Percentiles rank a stretch among this genome's conserved stretches.
These are phyloP conservation scores for Zymoseptoria passerinii DNA, from an alignment of 2,329 filamentous ascomycete species.

Conservation along the genomic window DNA sequence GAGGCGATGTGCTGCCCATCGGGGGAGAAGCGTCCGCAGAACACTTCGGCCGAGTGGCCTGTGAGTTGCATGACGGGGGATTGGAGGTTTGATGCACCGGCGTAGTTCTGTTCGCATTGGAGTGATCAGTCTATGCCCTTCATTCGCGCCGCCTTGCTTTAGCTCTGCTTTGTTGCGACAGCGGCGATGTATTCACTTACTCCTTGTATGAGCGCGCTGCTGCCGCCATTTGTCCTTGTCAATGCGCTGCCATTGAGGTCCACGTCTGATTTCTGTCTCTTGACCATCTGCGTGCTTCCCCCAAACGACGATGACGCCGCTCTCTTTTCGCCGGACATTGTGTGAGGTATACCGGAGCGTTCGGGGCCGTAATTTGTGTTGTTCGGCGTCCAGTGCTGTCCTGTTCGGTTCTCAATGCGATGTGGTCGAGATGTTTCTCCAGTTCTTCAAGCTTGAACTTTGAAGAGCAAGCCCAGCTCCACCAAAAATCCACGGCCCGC, in stretches of 20 bases:
- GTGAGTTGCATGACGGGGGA: slow-evolving; percentile 91
- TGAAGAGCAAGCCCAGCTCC: not conserved
- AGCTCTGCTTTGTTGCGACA: slow-evolving; percentile 10
- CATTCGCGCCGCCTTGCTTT: slow-evolving; percentile 9
- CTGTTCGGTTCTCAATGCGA: not conserved
- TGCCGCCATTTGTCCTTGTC: slow-evolving; percentile 50
- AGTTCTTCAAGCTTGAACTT: not conserved
- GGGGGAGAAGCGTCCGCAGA: slow-evolving; percentile 81
- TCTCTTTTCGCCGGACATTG: slow-evolving; percentile 86
- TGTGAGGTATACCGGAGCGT: slow-evolving; percentile 10
- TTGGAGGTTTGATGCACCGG: slow-evolving; percentile 52
- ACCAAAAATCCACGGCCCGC: not conserved
- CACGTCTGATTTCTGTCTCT: slow-evolving; percentile 70
- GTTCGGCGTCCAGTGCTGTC: not conserved
- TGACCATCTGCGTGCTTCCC: slow-evolving; percentile 71
- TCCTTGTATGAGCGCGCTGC: slow-evolving; percentile 55
- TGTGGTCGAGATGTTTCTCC: not conserved
- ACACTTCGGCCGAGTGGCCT: slow-evolving; percentile 75
- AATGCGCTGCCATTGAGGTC: slow-evolving; percentile 48
- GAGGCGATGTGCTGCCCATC: slow-evolving; percentile 85
- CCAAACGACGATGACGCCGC: slow-evolving; percentile 73
- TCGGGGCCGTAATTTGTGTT: not conserved
- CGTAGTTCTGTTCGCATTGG: not conserved
- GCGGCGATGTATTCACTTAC: slow-evolving; percentile 46
- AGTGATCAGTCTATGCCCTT: slow-evolving; percentile 21